A percentile compares a stretch with the other conserved stretches of the same genome.
phyloP scores from a whole-genome alignment of 805 yeast species.

The Ogataea salicorniae region DNA sequence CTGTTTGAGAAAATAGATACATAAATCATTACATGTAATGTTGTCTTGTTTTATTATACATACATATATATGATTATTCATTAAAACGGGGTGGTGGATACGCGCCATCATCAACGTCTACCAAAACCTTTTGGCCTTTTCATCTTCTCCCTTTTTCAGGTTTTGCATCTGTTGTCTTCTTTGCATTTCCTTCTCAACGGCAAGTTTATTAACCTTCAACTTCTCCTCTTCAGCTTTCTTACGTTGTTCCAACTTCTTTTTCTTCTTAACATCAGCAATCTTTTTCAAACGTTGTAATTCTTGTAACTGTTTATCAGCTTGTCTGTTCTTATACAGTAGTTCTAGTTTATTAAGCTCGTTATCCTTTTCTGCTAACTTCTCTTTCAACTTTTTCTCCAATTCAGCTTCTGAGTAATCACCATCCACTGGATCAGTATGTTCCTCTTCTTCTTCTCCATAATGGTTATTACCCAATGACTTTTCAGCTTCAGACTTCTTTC shows the following conservation, averaged over 20 bases:
- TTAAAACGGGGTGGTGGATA: too few species aligned
- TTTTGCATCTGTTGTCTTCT: slow-evolving; percentile 20
- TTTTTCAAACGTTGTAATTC: slow-evolving; percentile 31
- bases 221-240: slow-evolving; percentile 17
- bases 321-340: slow-evolving; percentile 18
- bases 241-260: slow-evolving; percentile 17
- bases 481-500: slow-evolving; percentile 4
- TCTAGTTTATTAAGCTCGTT: slow-evolving; percentile 20
- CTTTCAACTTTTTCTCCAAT: slow-evolving; percentile 1
- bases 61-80: too few species aligned
- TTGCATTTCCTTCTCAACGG: slow-evolving; percentile 27
- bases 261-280: slow-evolving; percentile 22
- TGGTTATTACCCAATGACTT: neutral
- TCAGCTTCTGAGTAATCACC: neutral
- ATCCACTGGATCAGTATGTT: neutral
- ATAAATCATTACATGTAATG: too few species aligned
- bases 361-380: slow-evolving; percentile 23
- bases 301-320: slow-evolving; percentile 15
- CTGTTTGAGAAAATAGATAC: too few species aligned
- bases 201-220: slow-evolving; percentile 17
- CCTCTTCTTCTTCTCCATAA: slow-evolving; percentile 6
- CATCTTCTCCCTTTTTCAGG: neutral
- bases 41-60: too few species aligned
- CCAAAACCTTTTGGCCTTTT: neutral
- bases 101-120: too few species aligned